phyloP scores from a whole-genome alignment of 768 basidiomycete species.

The Tricholoma flavovirens region DNA sequence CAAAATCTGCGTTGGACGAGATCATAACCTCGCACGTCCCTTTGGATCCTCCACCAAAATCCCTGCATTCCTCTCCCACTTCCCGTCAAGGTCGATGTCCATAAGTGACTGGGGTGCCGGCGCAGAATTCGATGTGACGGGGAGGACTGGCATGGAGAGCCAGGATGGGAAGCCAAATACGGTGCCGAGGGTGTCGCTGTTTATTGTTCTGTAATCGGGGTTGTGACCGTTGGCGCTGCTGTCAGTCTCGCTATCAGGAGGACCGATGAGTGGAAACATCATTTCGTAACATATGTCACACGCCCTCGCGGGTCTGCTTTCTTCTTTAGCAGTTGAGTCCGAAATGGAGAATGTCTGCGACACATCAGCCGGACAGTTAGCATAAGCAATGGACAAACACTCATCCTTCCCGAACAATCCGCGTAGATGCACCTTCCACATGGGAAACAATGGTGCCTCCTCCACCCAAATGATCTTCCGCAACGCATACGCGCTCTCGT shows the following conservation, averaged over 20 bases:
- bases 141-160: conserved; percentile 53
- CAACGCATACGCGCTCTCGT: conserved; percentile 87
- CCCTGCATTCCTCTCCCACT: conserved; percentile 9
- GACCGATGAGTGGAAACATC: conserved; percentile 75
- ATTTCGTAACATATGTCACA: conserved; percentile 85
- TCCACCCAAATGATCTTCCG: conserved; percentile 67
- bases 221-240: conserved; percentile 5
- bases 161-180: conserved; percentile 48
- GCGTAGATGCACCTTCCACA: conserved; percentile 86
- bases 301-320: conserved; percentile 61
- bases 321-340: conserved; percentile 41
- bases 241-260: conserved; percentile 10
- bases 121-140: conserved; percentile 27
- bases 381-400: conserved; percentile 11
- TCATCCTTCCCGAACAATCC: conserved; percentile 70
- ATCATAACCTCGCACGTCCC: conserved; percentile 26
- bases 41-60: conserved; percentile 17
- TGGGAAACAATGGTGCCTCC: conserved; percentile 80
- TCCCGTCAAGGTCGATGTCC: conserved; percentile 41
- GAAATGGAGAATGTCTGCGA: conserved; percentile 81
- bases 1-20: conserved; percentile 58
- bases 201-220: not conserved
- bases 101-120: conserved; percentile 36
- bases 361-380: not conserved
- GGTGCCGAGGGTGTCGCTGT: conserved; percentile 40